Base-by-base conservation (phyloP, 768 basidiomycete genomes). In the Cystofilobasidium capitatum region DNA sequence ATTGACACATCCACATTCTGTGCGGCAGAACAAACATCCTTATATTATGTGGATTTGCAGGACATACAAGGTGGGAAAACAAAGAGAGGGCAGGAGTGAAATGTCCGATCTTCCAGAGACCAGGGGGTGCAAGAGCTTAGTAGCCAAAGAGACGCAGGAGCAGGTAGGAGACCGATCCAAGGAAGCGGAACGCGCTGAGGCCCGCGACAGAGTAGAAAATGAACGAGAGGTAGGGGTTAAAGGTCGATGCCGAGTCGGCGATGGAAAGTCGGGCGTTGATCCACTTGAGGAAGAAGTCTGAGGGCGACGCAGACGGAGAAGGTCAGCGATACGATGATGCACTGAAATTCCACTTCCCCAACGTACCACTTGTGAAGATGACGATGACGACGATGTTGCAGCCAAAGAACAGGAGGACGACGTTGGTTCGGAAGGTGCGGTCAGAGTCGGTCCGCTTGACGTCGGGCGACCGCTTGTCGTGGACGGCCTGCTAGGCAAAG, bases 401-500 rank as follows among this genome's bases (percentile, higher is more conserved):
- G 24, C 87, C 90, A 59, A 76, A 64, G 72, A 73, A 75, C 16
- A 74, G 64, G 4, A 76, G 73, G 0, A 76, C 75, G 44, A 75
- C 69, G 37, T 76, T 76, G 22, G 75, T 75, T 42, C 74, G 57
- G 73, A 75, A 76, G 39, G 72, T 76, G 24, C 75, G 70, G 54
- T 76, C 74, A 40, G 70, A 66, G 77, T 94, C 91, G 26, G 86
- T 83, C 74, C 91, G 88, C 80, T 92, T 93, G 45, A 90, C 91
- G 40, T 86, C 86, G 22, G 90, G 85, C 74, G 88, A 87, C 58
- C 90, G 85, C 74, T 89, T 87, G 77, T 91, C 83, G 76, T 86
- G 88, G 78, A 84, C 82, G 69, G 86, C 83, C 60, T 57, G 37
- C 16, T 17, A 10, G 8, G 22, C 4, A 20, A n/a, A 36, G 8